A percentile compares a stretch with the other conserved stretches of the same genome.
Conservation (phyloP, 495 filamentous ascomycete genomes). For the Penicillium antarcticum region DNA sequence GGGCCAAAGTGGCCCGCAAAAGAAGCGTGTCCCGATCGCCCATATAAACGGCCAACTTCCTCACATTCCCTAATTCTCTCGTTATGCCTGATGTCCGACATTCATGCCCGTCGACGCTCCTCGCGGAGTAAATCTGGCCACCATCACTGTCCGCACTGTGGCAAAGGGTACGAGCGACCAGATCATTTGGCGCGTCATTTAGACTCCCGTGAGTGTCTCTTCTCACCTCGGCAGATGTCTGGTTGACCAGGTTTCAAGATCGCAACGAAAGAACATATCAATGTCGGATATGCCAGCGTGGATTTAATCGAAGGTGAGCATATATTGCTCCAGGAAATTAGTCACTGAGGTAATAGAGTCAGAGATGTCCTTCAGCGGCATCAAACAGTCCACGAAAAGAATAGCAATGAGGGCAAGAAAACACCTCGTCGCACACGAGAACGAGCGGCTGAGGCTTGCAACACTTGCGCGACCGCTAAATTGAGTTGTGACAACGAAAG, state of each 20-base stretch:
- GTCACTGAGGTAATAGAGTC: background rate
- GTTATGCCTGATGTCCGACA: slow-evolving; percentile 9
- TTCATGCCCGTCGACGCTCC: slow-evolving; percentile 9
- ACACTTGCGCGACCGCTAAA: slow-evolving; percentile 21
- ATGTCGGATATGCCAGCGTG: slow-evolving; percentile 17
- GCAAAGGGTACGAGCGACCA: slow-evolving; percentile 20
- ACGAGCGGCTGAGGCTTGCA: slow-evolving; percentile 21
- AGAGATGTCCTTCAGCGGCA: slow-evolving; percentile 27
- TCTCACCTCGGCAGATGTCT: background rate
- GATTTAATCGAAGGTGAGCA: slow-evolving; percentile 21
- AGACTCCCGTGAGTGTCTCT: slow-evolving; percentile 21
- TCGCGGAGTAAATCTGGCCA: slow-evolving; percentile 9
- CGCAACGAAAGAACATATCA: slow-evolving; percentile 21
- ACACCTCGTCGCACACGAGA: slow-evolving; percentile 5
- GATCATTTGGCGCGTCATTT: slow-evolving; percentile 31
- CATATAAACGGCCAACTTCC: no score
- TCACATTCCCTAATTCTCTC: background rate
- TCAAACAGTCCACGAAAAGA: slow-evolving; percentile 19
- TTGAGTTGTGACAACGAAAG: slow-evolving; percentile 24
- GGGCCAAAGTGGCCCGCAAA: slow-evolving; percentile 6
- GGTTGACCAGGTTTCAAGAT: slow-evolving; percentile 1
- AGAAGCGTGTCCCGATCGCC: background rate
- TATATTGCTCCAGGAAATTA: background rate
- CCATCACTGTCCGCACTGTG: slow-evolving; percentile 24
- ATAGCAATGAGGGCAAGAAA: slow-evolving; percentile 5